Base-by-base conservation (phyloP, 257 asterid genomes). In the Agastache rugosa region DNA sequence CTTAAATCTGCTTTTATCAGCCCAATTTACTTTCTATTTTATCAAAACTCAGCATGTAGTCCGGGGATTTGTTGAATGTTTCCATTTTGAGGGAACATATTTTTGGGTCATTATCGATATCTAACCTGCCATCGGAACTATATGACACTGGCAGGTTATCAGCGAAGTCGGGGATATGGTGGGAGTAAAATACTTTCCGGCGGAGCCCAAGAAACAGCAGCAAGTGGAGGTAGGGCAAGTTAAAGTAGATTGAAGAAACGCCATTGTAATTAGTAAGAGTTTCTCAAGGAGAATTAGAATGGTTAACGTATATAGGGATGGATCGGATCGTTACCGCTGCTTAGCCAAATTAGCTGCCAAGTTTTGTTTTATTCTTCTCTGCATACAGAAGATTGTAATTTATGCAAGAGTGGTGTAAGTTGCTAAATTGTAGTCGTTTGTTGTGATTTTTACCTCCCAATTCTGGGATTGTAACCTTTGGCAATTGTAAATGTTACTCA, bases 161-260 rank as follows among this genome's bases (percentile, higher is more conserved):
- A 85, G 96, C 83, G 61, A 60, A 9, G 96, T 93, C 6, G 98
- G 98, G 39, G 98, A 93, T 79, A 71, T 93, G 74, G 80, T 90
- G 42, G 98, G 98, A 42, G 81, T 93, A 44, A 93, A 93, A 72
- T 93, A 93, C 80, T 93, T 91, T 63, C 97, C 97, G 0, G 92
- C 96, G 0, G 97, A 91, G 86, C 96, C 97, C 5, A 70, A 80
- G 71, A 93, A 91, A 31, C 37, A 31, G 81, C 86, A 81, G 76
- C 90, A 88, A 82, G 79, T 83, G 79, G 96, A 90, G 80, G 89
- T 79, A 66, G 87, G 55, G 66, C 54, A 90, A 69, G 78, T 81
- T 47, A 92, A 90, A 89, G 73, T 90, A 71, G 96, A 87, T 70
- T 90, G 79, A 85, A 63, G 69, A 60, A 60, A 60, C 22, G 3